Conservation (phyloP, 176 grass and related monocot species). For the Phragmites australis region DNA sequence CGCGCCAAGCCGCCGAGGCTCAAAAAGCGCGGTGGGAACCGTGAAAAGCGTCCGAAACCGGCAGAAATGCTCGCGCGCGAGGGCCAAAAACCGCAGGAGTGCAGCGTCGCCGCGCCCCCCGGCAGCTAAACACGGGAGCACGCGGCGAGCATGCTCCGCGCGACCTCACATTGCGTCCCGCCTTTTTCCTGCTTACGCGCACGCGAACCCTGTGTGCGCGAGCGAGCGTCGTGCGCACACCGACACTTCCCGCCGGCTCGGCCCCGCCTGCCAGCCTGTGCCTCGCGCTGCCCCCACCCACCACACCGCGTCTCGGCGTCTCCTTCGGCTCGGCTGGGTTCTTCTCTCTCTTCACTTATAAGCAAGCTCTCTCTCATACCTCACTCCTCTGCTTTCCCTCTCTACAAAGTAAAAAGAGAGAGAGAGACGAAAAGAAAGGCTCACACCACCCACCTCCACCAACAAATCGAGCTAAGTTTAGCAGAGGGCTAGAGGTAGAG, state of each 20-base stretch:
- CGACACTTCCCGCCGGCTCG: constrained; percentile 50
- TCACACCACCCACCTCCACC: constrained; percentile 41
- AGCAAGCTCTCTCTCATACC: constrained; percentile 43
- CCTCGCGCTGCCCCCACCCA: constrained; percentile 9
- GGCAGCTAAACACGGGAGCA: not conserved
- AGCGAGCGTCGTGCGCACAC: constrained; percentile 17
- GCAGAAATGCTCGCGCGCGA: not conserved
- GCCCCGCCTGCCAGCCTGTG: constrained; percentile 43
- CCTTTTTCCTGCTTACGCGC: constrained; percentile 16
- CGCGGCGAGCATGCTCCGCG: not conserved
- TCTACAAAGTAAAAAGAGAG: not conserved
- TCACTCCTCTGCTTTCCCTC: not conserved
- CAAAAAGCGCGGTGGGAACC: not conserved
- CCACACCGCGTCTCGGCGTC: constrained; percentile 17
- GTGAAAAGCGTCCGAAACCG: not conserved
- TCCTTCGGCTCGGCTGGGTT: not conserved
- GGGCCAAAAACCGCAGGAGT: not conserved
- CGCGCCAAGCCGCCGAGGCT: not conserved
- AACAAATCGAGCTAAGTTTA: constrained; percentile 7
- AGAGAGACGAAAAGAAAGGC: constrained; percentile 19
- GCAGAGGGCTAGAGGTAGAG: not conserved
- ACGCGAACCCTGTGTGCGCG: constrained; percentile 16
- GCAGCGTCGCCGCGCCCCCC: not conserved
- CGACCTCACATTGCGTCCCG: not conserved
- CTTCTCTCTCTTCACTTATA: constrained; percentile 49